Conservation (phyloP, 768 basidiomycete species). For the Termitomyces sp. region DNA sequence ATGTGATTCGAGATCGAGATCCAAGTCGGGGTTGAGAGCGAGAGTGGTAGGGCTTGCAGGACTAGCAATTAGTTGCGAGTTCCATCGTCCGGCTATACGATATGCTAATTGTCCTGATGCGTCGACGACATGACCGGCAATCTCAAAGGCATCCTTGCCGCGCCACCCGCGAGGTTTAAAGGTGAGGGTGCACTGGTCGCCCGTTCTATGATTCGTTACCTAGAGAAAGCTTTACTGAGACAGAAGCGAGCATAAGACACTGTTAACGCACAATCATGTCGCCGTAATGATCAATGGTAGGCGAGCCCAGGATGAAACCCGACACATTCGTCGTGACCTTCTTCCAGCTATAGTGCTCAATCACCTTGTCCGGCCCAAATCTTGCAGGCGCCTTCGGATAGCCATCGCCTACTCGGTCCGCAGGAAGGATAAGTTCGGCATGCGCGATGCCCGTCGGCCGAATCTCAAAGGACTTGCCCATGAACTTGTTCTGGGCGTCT, state of each 20-base stretch:
- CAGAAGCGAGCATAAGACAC: neutral
- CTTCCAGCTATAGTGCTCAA: slow-evolving; percentile 95
- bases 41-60: slow-evolving; percentile 56
- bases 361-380: slow-evolving; percentile 44
- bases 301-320: slow-evolving; percentile 87
- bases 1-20: slow-evolving; percentile 46
- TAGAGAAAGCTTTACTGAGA: slow-evolving; percentile 17
- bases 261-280: slow-evolving; percentile 82
- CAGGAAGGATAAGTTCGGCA: slow-evolving; percentile 72
- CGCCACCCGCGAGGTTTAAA: slow-evolving; percentile 98
- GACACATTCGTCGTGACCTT: slow-evolving; percentile 90
- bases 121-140: slow-evolving; percentile 79
- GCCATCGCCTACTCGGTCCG: slow-evolving; percentile 45
- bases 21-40: slow-evolving; percentile 65
- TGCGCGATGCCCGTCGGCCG: slow-evolving; percentile 94
- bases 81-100: slow-evolving; percentile 95
- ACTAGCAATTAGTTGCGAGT: slow-evolving; percentile 87
- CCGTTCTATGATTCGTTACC: slow-evolving; percentile 85
- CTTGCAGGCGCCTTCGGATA: slow-evolving; percentile 55
- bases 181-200: slow-evolving; percentile 81
- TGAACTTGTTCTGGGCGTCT: slow-evolving; percentile 95
- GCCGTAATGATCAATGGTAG: slow-evolving; percentile 89
- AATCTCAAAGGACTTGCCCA: slow-evolving; percentile 96
- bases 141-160: slow-evolving; percentile 87
- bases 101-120: slow-evolving; percentile 59